Conservation (phyloP, 441 rosid genomes). For the Populus hybrid region DNA sequence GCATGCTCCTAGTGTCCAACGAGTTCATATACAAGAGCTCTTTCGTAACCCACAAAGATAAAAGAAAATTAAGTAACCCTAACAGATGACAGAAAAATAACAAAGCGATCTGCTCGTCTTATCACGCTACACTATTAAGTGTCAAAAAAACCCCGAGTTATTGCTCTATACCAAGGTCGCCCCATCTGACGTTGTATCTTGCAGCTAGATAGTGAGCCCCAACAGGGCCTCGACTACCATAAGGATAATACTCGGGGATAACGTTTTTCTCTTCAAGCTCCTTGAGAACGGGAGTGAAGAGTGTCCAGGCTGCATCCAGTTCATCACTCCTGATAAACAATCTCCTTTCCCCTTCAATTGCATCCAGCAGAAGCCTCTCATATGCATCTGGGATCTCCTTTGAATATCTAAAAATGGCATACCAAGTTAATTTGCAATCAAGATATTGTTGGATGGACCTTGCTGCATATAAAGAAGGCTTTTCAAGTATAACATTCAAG, state of each 20-base stretch:
- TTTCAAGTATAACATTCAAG: background rate
- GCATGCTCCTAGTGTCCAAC: background rate
- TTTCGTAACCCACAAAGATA: background rate
- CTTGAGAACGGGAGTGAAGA: constrained; percentile 67
- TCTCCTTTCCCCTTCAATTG: constrained; percentile 89
- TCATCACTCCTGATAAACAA: constrained; percentile 21
- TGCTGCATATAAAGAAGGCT: background rate
- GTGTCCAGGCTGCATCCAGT: constrained; percentile 84
- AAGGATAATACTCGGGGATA: constrained; percentile 74
- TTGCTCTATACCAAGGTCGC: constrained; percentile 51
- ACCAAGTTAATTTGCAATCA: background rate
- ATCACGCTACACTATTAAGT: background rate
- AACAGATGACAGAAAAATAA: background rate
- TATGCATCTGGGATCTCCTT: constrained; percentile 98
- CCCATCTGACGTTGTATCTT: constrained; percentile 88
- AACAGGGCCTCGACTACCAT: constrained; percentile 93
- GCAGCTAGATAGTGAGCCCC: constrained; percentile 97
- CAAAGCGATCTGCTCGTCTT: background rate
- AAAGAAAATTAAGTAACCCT: background rate
- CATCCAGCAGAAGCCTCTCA: constrained; percentile 88
- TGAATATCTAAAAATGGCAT: constrained; percentile 46
- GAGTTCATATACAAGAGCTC: background rate
- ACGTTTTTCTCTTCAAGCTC: constrained; percentile 77
- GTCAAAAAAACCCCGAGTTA: background rate
- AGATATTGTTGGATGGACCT: background rate